Base-by-base conservation (phyloP, 768 basidiomycete genomes). In the Leccinum sublutescens region DNA sequence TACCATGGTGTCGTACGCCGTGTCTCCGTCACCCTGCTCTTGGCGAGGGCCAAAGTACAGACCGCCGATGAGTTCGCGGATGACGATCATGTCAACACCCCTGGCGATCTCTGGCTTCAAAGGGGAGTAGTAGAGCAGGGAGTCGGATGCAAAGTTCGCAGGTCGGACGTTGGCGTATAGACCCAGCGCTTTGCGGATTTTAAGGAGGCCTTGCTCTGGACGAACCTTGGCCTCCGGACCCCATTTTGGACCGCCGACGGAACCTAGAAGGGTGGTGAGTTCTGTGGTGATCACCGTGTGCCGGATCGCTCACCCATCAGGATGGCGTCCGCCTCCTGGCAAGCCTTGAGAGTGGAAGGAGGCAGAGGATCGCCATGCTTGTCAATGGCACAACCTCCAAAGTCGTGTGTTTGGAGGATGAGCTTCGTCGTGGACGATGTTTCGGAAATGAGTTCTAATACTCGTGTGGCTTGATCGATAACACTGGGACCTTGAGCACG, bases 181-280 rank as follows among this genome's bases (percentile, higher is more conserved):
- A 21, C 95, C 96, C 55, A 98, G 87, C 29, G 84, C 85, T 76
- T 99, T 98, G 65, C 97, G 88, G 54, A 99, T 83, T 7, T 78
- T 72, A 29, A 99, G 86, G 11, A 99, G 83, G 56, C 97, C 97
- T 61, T 85, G 85, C 74, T 99, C 97, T 17, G 97, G 97, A 57
- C 97, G 87, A 55, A 98, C 85, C 73, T 89, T 88, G 60, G 85
- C 82, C 57, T 87, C 84, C 3, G 95, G 89, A 51, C 94, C 95
- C 97, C 97, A 99, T 76, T 98, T 98, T 14, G 97, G 97, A n/a
- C 97, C 97, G 59, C 97, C 97, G 64, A 98, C 91, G 19, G 96
- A 89, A 64, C 96, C 96, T 98, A 57, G 17, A n/a, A 17, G 21
- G 21, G 45, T 34, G 54, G 49, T 68, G 43, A 64, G 58, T 43